Evolutionary conservation across 805 yeast genomes (phyloP).

Genomic region (Saturnispora dispora): DNA sequence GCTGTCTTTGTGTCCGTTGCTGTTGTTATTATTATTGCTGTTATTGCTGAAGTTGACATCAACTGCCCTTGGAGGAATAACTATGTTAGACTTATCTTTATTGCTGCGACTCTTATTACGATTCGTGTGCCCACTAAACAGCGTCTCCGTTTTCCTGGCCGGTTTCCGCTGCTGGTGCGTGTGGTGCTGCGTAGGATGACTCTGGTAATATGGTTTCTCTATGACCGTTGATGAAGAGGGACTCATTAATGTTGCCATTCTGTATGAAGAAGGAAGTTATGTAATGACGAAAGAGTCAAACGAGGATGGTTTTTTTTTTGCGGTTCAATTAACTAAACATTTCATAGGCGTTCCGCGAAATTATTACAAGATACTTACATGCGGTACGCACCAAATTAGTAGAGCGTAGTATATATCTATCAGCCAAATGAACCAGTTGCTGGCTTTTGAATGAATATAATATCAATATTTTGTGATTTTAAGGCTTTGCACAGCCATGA

Average conservation of each 20-base stretch:
- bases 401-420: too few relatives aligned
- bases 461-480: neutral
- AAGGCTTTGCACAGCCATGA: neutral
- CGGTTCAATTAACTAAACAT: neutral
- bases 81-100: slow-evolving; percentile 11
- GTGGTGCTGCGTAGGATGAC: neutral
- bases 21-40: slow-evolving; percentile 11
- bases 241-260: slow-evolving; percentile 3
- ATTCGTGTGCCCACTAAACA: neutral
- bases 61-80: slow-evolving; percentile 27
- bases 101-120: slow-evolving; percentile 30
- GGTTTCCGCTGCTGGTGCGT: neutral
- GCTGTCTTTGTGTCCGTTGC: neutral
- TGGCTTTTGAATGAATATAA: neutral
- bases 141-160: neutral
- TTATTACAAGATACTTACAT: neutral
- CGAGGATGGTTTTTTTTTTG: neutral
- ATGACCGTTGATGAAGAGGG: neutral
- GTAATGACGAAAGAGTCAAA: neutral
- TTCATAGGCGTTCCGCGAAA: neutral
- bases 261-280: neutral
- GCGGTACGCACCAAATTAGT: neutral
- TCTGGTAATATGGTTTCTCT: neutral
- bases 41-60: slow-evolving; percentile 11
- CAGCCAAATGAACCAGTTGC: neutral